These are phyloP conservation scores for Nakaseomyces kungkrabaensis DNA, from an alignment of 1,139 yeast genomes.

Conservation along the genomic window DNA sequence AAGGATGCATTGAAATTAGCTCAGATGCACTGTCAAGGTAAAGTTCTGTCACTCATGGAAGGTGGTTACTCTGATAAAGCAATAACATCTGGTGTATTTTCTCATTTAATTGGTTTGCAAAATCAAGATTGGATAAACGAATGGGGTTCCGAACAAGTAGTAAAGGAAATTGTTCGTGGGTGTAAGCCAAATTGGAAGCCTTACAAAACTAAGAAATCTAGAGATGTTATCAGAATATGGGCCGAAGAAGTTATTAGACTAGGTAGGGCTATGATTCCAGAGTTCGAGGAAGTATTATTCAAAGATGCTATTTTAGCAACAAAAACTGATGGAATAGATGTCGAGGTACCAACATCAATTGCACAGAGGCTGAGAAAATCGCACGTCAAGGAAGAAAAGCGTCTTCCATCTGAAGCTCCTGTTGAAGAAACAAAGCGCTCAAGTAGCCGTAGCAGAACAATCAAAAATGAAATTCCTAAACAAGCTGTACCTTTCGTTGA, in stretches of 20 bases:
- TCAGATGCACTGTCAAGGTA: constrained; percentile 49
- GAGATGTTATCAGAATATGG: constrained; percentile 43
- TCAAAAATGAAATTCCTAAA: constrained; percentile 6
- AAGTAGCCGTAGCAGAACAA: background rate
- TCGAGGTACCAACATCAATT: constrained; percentile 6
- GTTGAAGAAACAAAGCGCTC: background rate
- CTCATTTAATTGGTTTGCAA: constrained; percentile 63
- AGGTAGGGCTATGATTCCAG: constrained; percentile 63
- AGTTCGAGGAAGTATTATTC: constrained; percentile 24
- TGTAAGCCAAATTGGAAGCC: constrained; percentile 62
- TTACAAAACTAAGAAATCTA: constrained; percentile 37
- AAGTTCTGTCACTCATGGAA: constrained; percentile 61
- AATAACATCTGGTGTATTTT: constrained; percentile 65
- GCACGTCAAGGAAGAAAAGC: constrained; percentile 8
- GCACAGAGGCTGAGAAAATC: constrained; percentile 22
- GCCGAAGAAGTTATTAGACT: constrained; percentile 57
- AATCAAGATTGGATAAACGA: constrained; percentile 49
- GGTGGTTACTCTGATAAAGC: constrained; percentile 90
- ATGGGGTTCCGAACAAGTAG: constrained; percentile 55
- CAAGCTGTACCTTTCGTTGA: constrained; percentile 22
- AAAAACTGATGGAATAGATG: constrained; percentile 1
- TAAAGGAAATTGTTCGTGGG: constrained; percentile 59
- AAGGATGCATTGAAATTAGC: constrained; percentile 63
- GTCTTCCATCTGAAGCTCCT: constrained; percentile 3
- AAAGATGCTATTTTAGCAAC: constrained; percentile 7